Percentiles rank a stretch among this genome's conserved stretches.
These are phyloP conservation scores for Suillus variegatus DNA, from an alignment of 768 basidiomycete genomes.

Conservation along the genomic window DNA sequence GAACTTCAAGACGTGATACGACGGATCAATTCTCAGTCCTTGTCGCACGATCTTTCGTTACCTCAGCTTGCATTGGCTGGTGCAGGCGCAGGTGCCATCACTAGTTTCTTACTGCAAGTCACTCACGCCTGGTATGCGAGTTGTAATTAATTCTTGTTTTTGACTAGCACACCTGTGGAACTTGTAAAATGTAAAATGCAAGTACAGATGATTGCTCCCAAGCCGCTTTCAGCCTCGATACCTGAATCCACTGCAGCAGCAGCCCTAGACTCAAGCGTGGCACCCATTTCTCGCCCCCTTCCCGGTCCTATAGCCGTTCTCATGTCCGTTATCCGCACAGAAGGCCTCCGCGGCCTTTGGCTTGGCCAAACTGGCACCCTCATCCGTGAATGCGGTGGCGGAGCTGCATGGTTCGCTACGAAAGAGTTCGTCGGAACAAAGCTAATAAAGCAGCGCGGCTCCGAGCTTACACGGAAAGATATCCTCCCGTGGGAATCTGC, in stretches of 20 bases:
- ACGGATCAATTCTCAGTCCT: slow-evolving; percentile 34
- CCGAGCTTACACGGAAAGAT: slow-evolving; percentile 39
- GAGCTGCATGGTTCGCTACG: slow-evolving; percentile 86
- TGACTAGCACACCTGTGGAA: slow-evolving; percentile 82
- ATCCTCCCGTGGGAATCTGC: slow-evolving; percentile 82
- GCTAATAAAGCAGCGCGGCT: slow-evolving; percentile 55
- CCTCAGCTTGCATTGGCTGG: slow-evolving; percentile 78
- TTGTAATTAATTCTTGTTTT: not conserved
- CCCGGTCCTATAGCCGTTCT: slow-evolving; percentile 79
- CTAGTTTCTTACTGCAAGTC: slow-evolving; percentile 85
- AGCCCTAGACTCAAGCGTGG: slow-evolving; percentile 9
- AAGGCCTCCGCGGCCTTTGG: slow-evolving; percentile 90
- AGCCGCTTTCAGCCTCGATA: slow-evolving; percentile 17
- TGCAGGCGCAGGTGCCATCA: slow-evolving; percentile 82
- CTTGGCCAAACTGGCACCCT: slow-evolving; percentile 93
- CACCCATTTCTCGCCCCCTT: slow-evolving; percentile 31
- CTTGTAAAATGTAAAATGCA: slow-evolving; percentile 98
- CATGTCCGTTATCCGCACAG: slow-evolving; percentile 56
- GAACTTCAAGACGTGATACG: slow-evolving; percentile 69
- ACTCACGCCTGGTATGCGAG: not conserved
- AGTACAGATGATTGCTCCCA: slow-evolving; percentile 76
- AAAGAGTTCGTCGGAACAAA: slow-evolving; percentile 75
- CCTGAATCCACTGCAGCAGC: slow-evolving; percentile 17
- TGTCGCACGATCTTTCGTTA: slow-evolving; percentile 50
- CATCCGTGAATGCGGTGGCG: slow-evolving; percentile 90